Conservation (phyloP, 176 grass and related monocot genomes). For the Ananas comosus region DNA sequence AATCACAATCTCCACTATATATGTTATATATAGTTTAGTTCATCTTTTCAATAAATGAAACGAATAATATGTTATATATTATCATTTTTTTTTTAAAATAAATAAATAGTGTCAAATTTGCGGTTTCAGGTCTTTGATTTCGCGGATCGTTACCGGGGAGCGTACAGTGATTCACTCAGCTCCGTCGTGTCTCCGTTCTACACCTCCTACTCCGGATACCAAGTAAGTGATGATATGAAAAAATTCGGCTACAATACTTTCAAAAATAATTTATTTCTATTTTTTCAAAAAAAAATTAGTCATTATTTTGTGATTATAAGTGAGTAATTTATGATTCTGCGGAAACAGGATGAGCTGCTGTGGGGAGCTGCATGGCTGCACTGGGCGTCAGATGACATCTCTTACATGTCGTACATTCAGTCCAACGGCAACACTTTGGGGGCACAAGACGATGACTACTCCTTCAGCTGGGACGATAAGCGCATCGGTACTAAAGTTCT, state of each 20-base stretch:
- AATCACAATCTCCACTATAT: neutral
- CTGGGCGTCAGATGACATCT: slow-evolving; percentile 41
- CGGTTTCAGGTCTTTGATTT: slow-evolving; percentile 52
- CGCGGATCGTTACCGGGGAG: slow-evolving; percentile 48
- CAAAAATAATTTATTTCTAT: neutral
- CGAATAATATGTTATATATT: too few relatives aligned
- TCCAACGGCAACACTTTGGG: slow-evolving; percentile 48
- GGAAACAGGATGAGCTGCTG: slow-evolving; percentile 58
- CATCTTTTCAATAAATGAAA: too few relatives aligned
- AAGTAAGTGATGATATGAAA: slow-evolving; percentile 30
- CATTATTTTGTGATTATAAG: neutral
- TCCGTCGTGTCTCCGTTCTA: slow-evolving; percentile 59
- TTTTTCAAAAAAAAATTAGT: neutral
- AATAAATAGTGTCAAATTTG: neutral
- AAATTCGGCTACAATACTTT: neutral
- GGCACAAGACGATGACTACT: slow-evolving; percentile 56
- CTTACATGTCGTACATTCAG: slow-evolving; percentile 67
- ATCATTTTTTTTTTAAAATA: too few relatives aligned
- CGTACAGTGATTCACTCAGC: slow-evolving; percentile 61
- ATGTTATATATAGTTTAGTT: too few relatives aligned
- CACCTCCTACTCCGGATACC: slow-evolving; percentile 70
- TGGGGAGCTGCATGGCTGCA: slow-evolving; percentile 93
- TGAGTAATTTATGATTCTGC: neutral
- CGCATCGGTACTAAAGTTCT: slow-evolving; percentile 53
- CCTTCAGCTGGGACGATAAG: slow-evolving; percentile 89